Evolutionary conservation across 2,329 filamentous ascomycete species (phyloP).

Genomic region (Stachybotrys elegans): DNA sequence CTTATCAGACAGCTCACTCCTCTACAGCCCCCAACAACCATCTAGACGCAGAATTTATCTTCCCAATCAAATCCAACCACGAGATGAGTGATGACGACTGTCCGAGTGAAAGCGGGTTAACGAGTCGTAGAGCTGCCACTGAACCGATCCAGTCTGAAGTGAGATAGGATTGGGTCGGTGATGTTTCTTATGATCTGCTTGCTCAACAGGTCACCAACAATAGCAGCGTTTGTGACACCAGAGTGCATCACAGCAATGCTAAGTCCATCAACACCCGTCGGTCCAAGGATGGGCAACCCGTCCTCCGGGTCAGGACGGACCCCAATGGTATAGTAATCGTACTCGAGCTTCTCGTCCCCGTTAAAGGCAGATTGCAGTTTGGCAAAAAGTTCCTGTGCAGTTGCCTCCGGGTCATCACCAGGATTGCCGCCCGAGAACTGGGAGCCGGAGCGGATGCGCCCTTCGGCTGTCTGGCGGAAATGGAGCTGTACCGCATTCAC

Average conservation of each 20-base stretch:
- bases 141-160: slow-evolving; percentile 4
- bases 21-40: too few species aligned
- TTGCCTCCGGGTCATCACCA: slow-evolving; percentile 15
- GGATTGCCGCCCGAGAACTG: slow-evolving; percentile 4
- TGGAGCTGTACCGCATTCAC: slow-evolving; percentile 18
- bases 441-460: slow-evolving; percentile 17
- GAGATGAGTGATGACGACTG: too few species aligned
- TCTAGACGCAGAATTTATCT: too few species aligned
- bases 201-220: slow-evolving; percentile 3
- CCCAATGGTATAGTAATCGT: slow-evolving; percentile 23
- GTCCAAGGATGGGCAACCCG: slow-evolving; percentile 21
- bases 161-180: slow-evolving; percentile 1
- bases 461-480: slow-evolving; percentile 22
- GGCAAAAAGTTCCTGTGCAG: slow-evolving; percentile 17
- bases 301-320: slow-evolving; percentile 19
- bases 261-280: slow-evolving; percentile 18
- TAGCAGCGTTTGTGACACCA: slow-evolving; percentile 8
- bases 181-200: slow-evolving; percentile 4
- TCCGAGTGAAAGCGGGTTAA: neutral
- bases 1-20: too few species aligned
- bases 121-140: neutral
- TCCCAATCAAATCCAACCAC: too few species aligned
- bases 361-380: slow-evolving; percentile 13
- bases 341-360: slow-evolving; percentile 15
- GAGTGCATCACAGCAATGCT: slow-evolving; percentile 24